phyloP scores from a whole-genome alignment of 176 grass and related monocot genomes.

The Musa troglodytarum region DNA sequence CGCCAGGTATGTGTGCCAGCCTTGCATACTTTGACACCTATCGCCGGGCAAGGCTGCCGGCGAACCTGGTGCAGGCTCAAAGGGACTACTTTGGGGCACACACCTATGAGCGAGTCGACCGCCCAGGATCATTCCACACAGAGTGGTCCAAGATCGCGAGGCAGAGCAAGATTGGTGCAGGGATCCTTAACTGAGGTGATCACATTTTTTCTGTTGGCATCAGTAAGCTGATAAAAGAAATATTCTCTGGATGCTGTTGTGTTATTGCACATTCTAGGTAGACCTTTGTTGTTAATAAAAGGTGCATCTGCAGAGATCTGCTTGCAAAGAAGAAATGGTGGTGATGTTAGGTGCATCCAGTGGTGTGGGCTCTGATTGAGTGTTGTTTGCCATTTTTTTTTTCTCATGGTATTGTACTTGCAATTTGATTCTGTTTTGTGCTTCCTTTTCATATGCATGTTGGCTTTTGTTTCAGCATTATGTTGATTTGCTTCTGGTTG shows the following conservation, averaged over 20 bases:
- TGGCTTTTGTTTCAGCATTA: not conserved
- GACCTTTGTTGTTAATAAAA: constrained; percentile 37
- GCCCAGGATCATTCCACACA: constrained; percentile 71
- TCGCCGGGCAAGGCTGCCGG: constrained; percentile 62
- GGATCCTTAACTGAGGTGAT: constrained; percentile 25
- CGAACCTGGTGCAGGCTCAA: constrained; percentile 92
- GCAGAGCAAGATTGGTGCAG: constrained; percentile 30
- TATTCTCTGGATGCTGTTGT: constrained; percentile 29
- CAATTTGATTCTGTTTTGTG: not conserved
- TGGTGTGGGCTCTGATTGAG: not conserved
- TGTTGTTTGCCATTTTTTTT: not conserved
- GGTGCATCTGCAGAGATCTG: constrained; percentile 22
- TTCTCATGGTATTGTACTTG: not conserved
- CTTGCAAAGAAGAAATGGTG: constrained; percentile 22
- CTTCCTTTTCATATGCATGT: not conserved
- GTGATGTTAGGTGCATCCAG: not conserved
- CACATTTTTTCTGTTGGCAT: constrained; percentile 3
- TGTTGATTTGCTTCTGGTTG: not conserved
- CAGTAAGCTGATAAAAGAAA: constrained; percentile 9
- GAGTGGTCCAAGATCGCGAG: constrained; percentile 78
- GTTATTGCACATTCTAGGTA: constrained; percentile 30
- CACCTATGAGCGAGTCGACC: constrained; percentile 81
- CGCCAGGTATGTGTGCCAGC: constrained; percentile 85
- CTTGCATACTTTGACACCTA: constrained; percentile 91
- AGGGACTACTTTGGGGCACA: constrained; percentile 93